Evolutionary conservation across 2,329 filamentous ascomycete species (phyloP).

Genomic region (Mollisia scopiformis): DNA sequence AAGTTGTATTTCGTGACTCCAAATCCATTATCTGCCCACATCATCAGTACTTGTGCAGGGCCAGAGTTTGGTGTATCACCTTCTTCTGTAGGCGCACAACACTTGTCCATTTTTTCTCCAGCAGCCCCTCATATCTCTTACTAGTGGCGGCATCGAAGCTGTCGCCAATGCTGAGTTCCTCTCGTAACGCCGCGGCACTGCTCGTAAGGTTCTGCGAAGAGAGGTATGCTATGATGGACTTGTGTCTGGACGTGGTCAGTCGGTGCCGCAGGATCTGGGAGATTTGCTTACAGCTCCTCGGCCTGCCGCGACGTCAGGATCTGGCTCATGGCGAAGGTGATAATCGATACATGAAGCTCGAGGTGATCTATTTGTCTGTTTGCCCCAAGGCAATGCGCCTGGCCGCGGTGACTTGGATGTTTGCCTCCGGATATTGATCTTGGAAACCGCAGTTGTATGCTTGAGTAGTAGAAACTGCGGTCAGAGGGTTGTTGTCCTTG

Average conservation of each 20-base stretch:
- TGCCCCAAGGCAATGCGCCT: constrained; percentile 28
- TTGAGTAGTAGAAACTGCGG: neutral
- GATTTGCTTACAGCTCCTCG: constrained; percentile 76
- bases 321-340: constrained; percentile 63
- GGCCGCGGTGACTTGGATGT: constrained; percentile 2
- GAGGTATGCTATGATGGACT: constrained; percentile 90
- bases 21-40: constrained; percentile 82
- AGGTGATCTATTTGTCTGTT: constrained; percentile 11
- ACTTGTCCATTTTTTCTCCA: constrained; percentile 99
- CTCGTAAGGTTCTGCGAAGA: constrained; percentile 71
- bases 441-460: constrained; percentile 5
- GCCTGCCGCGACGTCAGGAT: constrained; percentile 80
- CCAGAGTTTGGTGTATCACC: constrained; percentile 47
- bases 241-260: constrained; percentile 65
- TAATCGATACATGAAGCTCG: constrained; percentile 32
- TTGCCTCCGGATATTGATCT: neutral
- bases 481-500: neutral
- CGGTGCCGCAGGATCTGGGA: constrained; percentile 17
- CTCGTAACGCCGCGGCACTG: constrained; percentile 71
- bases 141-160: constrained; percentile 77
- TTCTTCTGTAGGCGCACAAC: constrained; percentile 95
- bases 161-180: constrained; percentile 73
- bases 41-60: constrained; percentile 26
- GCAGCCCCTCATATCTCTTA: constrained; percentile 91
- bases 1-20: constrained; percentile 70